Base-by-base conservation (phyloP, 1,284 basidiomycete genomes). In the Wolfiporia cocos region DNA sequence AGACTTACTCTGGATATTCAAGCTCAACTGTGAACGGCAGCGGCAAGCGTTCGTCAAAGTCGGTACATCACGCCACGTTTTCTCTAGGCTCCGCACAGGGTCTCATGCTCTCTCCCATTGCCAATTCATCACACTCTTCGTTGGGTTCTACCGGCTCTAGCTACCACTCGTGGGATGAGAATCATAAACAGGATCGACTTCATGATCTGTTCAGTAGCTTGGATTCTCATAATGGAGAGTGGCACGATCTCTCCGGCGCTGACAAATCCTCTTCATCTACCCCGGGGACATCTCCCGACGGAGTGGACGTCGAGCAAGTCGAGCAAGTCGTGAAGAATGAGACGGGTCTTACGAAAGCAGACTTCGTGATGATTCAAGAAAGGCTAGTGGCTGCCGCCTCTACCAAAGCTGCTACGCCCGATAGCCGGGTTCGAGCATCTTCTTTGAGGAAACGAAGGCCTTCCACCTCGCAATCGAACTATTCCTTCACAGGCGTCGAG, bases 391-490 rank as follows among this genome's bases (percentile, higher is more conserved):
- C 63, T 37, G 77, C 76, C 26, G 78, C 77, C 5, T 59, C 73
- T 36, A 68, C 73, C 20, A 83, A 81, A 54, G 70, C 71, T 41
- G 66, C 67, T 14, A 71, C 69, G 38, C 69, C 73, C 7, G 81
- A 83, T 48, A 59, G 68, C 29, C 73, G 76, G 48, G 70, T 79
- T 34, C 66, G 73, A 0, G 76, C 78, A 30, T 78, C 77, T 3
- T 65, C 58, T 22, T 46, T 65, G 17, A 69, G 84, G 46, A 76
- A 76, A 47, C 73, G 85, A 41, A 70, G 84, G 34, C 84, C 83
- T 5, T 88, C 86, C 0, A 86, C 82, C n/a, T 86, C 86, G 10
- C 83, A 86, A 58, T 85, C 85, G 6, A 81, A 78, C 52, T 81
- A 86, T 53, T 81, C 81, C 1, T 63, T 59, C 38, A 76, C 66